These are phyloP conservation scores for Ganoderma sp. DNA, from an alignment of 1,284 basidiomycete genomes.

Conservation along the genomic window DNA sequence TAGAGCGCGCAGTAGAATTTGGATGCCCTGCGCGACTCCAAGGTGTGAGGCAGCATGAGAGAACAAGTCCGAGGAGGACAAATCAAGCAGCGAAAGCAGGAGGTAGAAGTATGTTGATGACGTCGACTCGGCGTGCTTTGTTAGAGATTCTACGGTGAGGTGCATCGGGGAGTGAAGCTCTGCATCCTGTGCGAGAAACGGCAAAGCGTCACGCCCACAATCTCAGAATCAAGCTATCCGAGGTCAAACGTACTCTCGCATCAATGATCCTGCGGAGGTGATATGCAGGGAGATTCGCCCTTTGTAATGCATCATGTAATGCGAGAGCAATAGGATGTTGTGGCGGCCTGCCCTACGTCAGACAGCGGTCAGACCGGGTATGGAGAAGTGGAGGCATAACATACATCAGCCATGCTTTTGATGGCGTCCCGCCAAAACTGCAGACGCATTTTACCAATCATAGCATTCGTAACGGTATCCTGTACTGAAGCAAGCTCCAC, in stretches of 20 bases:
- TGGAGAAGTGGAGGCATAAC: constrained; percentile 36
- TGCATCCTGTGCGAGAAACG: constrained; percentile 59
- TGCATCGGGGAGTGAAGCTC: constrained; percentile 74
- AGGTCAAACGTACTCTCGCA: constrained; percentile 67
- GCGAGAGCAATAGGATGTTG: constrained; percentile 86
- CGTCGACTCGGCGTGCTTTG: constrained; percentile 78
- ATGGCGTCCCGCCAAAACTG: constrained; percentile 94
- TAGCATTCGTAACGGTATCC: constrained; percentile 79
- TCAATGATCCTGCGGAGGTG: constrained; percentile 88
- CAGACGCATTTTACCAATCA: constrained; percentile 87
- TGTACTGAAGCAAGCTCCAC: constrained; percentile 84
- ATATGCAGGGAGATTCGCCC: constrained; percentile 65
- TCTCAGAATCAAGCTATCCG: constrained; percentile 20
- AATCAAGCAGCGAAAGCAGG: constrained; percentile 72
- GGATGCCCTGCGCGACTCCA: constrained; percentile 72
- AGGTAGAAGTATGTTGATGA: constrained; percentile 83
- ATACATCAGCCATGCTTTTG: constrained; percentile 71
- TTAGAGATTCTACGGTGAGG: constrained; percentile 73
- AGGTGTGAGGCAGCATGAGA: constrained; percentile 85
- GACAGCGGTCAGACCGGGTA: constrained; percentile 28
- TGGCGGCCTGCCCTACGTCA: constrained; percentile 70
- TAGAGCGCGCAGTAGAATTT: constrained; percentile 77
- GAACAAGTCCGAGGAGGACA: constrained; percentile 64
- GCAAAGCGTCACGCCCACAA: constrained; percentile 27
- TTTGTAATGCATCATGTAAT: constrained; percentile 63